Evolutionary conservation across 345 rosid genomes (phyloP), one percentile per base, ranked within the genome.

Genomic region (Euphorbia peplus): DNA sequence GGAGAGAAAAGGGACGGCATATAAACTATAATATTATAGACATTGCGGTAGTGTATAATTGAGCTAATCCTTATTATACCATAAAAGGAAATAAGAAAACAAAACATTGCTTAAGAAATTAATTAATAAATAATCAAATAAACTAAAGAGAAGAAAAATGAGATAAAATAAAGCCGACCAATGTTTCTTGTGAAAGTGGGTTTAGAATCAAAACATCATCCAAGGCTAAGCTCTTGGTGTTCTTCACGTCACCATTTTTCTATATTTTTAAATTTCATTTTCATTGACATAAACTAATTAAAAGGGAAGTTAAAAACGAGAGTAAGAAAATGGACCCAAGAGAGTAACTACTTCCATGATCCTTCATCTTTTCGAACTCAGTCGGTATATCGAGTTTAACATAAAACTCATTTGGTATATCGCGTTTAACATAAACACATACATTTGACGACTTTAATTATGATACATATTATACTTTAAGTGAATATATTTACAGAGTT

Each of bases 161-260:
- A 44, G 18, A 44, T 12, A 44, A 15, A 39, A 39, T 4, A 39
- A 39, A 58, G 83, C 82, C 86, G 89, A 79, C 88, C 76, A 70
- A 25, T 74, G 82, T 80, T 83, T 72, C 84, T 79, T 74, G 81
- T 41, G 81, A 67, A 51, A 71, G 47, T 68, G 69, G 82, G 18
- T 55, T 66, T 56, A 64, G 26, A 29, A 62, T 73, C 48, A 66
- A 62, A 69, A 53, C 21, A 74, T 67, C 64, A 48, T 39, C 51
- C 53, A 28, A 60, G 46, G 82, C 69, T 24, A 57, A 47, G 78
- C 73, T 81, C 79, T 76, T 78, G 83, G 74, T 59, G 82, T 75
- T 79, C 75, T 55, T 64, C 81, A 83, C 81, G 83, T 73, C 81
- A 82, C 82, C 55, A 53, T 21, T 35, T 28, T 61, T 53, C 57